Conservation (phyloP, 2,329 filamentous ascomycete genomes). For the Aspergillus udagawae region DNA sequence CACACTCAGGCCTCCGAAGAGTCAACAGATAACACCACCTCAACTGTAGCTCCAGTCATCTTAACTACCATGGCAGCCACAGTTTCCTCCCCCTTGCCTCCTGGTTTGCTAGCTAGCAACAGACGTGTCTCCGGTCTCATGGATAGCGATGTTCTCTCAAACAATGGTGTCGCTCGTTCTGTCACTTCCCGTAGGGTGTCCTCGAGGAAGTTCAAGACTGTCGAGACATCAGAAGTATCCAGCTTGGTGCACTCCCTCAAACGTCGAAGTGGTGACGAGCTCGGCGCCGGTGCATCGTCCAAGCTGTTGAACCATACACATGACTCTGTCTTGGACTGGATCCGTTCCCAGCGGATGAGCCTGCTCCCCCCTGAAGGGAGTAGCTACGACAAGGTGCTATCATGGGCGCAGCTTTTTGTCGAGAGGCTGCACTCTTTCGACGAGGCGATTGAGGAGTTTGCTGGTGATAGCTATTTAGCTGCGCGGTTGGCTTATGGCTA, state of each 20-base stretch:
- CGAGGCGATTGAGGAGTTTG: slow-evolving; percentile 28
- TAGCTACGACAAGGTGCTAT: slow-evolving; percentile 35
- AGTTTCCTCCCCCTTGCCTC: slow-evolving; percentile 3
- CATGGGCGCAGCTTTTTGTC: slow-evolving; percentile 34
- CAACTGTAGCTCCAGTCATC: neutral
- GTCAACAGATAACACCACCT: neutral
- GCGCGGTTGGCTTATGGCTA: slow-evolving; percentile 46
- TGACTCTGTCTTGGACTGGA: slow-evolving; percentile 25
- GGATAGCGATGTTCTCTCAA: slow-evolving; percentile 5
- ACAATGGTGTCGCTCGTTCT: slow-evolving; percentile 7
- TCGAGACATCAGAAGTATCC: neutral
- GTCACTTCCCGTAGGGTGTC: slow-evolving; percentile 4
- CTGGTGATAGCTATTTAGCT: slow-evolving; percentile 33
- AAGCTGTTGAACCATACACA: neutral
- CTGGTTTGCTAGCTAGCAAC: neutral
- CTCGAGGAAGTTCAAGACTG: neutral
- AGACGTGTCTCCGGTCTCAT: slow-evolving; percentile 3
- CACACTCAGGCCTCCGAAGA: neutral
- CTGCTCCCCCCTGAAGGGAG: slow-evolving; percentile 34
- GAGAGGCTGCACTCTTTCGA: slow-evolving; percentile 33
- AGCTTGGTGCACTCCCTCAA: neutral
- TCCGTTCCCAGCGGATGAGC: slow-evolving; percentile 32
- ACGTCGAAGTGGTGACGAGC: neutral
- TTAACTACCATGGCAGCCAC: neutral
- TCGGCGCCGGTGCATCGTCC: neutral